Conservation (phyloP, 345 rosid genomes). For the Aurinia saxatilis region DNA sequence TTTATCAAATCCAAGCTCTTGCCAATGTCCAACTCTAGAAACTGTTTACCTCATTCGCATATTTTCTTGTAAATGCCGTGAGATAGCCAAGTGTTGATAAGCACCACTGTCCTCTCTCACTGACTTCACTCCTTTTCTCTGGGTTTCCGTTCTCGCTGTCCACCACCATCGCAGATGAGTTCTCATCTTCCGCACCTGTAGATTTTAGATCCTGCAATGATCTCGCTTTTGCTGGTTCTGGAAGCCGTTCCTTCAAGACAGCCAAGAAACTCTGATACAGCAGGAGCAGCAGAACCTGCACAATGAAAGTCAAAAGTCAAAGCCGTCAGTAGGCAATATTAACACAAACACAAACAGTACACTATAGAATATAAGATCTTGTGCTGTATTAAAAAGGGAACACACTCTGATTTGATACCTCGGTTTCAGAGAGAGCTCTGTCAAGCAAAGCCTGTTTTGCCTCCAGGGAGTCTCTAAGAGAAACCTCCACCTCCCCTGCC, state of each 20-base stretch:
- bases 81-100: slow-evolving; percentile 82
- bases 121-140: slow-evolving; percentile 48
- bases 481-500: slow-evolving; percentile 56
- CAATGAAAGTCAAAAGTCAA: slow-evolving; percentile 3
- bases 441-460: slow-evolving; percentile 90
- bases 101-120: slow-evolving; percentile 95
- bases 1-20: neutral
- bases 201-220: slow-evolving; percentile 58
- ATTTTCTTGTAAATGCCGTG: slow-evolving; percentile 84
- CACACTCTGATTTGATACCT: slow-evolving; percentile 38
- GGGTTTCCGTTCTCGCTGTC: slow-evolving; percentile 59
- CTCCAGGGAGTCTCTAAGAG: slow-evolving; percentile 57
- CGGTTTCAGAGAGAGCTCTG: slow-evolving; percentile 74
- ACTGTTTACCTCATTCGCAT: slow-evolving; percentile 69
- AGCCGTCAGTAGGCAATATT: neutral
- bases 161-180: slow-evolving; percentile 66
- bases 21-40: neutral
- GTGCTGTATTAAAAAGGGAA: neutral
- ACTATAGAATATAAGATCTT: neutral
- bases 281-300: slow-evolving; percentile 57
- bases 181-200: slow-evolving; percentile 41
- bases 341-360: neutral
- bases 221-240: slow-evolving; percentile 58
- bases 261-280: slow-evolving; percentile 61
- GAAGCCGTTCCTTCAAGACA: slow-evolving; percentile 71